Percentiles rank a stretch among this genome's conserved stretches.
Evolutionary conservation across 129 eudicot genomes (phyloP).

Genomic region (Saposhnikovia divaricata): DNA sequence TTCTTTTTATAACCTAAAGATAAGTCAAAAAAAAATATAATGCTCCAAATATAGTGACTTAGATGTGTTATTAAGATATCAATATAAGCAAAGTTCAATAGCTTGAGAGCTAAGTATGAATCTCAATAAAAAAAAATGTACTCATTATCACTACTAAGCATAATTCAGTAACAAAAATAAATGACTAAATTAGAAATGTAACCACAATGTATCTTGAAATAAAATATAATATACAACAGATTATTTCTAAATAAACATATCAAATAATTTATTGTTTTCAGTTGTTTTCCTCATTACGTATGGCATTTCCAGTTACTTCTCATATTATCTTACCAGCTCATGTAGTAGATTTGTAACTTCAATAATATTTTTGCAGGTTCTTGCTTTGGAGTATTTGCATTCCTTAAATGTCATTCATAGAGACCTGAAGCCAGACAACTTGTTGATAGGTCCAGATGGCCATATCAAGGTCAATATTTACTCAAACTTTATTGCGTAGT

Average conservation of each 20-base stretch:
- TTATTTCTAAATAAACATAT: background rate
- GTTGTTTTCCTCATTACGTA: background rate
- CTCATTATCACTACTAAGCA: background rate
- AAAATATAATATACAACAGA: background rate
- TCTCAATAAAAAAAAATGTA: background rate
- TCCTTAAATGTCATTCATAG: constrained; percentile 87
- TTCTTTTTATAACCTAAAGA: background rate
- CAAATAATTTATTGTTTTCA: background rate
- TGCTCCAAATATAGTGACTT: background rate
- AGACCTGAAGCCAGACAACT: constrained; percentile 96
- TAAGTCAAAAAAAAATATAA: background rate
- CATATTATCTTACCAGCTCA: background rate
- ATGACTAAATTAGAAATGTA: background rate
- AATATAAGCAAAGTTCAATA: background rate
- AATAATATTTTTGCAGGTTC: constrained; percentile 53
- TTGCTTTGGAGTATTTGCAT: constrained; percentile 95
- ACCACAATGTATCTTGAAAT: background rate
- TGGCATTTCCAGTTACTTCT: background rate
- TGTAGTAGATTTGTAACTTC: background rate
- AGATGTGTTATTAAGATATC: background rate
- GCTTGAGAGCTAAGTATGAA: background rate
- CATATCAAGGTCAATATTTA: constrained; percentile 89
- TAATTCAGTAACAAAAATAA: too few species aligned
- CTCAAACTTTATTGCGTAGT: background rate
- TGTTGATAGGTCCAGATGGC: constrained; percentile 87